A percentile compares a stretch with the other conserved stretches of the same genome.
phyloP scores from a whole-genome alignment of 2,329 filamentous ascomycete species.

The Colletotrichum abscissum region DNA sequence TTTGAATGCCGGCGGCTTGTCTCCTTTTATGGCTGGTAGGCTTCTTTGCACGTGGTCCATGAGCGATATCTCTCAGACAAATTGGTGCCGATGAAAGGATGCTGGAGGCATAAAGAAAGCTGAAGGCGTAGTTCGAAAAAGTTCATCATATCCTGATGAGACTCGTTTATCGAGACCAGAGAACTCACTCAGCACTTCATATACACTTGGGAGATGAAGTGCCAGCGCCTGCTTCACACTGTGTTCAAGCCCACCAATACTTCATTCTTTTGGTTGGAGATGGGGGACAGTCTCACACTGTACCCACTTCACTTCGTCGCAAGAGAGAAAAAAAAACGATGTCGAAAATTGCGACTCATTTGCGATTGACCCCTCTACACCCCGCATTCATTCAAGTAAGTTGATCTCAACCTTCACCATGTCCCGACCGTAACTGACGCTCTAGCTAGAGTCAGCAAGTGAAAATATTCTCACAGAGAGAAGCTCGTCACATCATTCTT shows the following conservation, averaged over 20 bases:
- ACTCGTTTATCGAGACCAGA: no score
- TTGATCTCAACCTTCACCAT: neutral
- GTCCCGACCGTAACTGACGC: neutral
- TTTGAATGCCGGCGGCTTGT: no score
- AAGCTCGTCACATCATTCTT: neutral
- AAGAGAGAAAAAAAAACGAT: neutral
- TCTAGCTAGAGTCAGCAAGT: neutral
- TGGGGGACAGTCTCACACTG: conserved; percentile 1
- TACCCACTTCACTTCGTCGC: conserved; percentile 30
- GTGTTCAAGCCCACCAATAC: neutral
- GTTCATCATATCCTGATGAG: no score
- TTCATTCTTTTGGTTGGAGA: neutral
- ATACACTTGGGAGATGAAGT: neutral
- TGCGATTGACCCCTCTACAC: neutral
- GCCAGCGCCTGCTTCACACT: neutral
- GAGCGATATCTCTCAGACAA: no score
- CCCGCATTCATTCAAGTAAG: conserved; percentile 4
- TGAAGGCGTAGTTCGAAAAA: no score
- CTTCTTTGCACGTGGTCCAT: no score
- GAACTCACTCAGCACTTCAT: no score
- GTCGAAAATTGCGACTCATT: conserved; percentile 22
- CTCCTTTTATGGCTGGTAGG: no score
- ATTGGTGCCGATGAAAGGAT: no score
- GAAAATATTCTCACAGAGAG: neutral
- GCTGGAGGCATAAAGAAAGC: no score